Percentiles rank a stretch among this genome's conserved stretches.
phyloP scores from a whole-genome alignment of 1,284 basidiomycete species.

The Melampsora larici-populina region DNA sequence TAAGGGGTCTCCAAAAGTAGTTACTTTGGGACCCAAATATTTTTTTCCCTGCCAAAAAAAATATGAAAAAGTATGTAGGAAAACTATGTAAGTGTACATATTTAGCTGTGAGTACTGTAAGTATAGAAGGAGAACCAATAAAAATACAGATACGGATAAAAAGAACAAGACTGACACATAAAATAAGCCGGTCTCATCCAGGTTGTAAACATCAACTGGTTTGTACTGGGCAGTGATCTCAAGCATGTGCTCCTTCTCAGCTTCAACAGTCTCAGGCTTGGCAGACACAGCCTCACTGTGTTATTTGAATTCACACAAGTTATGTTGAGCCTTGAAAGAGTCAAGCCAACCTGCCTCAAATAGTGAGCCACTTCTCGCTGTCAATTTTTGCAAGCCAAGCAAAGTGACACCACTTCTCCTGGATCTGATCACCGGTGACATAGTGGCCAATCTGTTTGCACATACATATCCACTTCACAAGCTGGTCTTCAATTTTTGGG shows the following conservation, averaged over 20 bases:
- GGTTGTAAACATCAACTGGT: neutral
- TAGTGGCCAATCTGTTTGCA: neutral
- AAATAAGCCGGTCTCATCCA: neutral
- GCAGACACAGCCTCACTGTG: neutral
- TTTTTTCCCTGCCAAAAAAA: too few relatives aligned
- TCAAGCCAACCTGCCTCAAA: slow-evolving; percentile 21
- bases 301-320: neutral
- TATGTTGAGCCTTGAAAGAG: slow-evolving; percentile 11
- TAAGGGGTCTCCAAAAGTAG: too few relatives aligned
- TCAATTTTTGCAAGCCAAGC: slow-evolving; percentile 1
- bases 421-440: neutral
- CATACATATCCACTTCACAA: too few relatives aligned
- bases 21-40: too few relatives aligned
- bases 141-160: too few relatives aligned
- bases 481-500: too few relatives aligned
- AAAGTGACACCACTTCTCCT: slow-evolving; percentile 13
- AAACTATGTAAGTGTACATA: too few relatives aligned
- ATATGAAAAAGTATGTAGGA: too few relatives aligned
- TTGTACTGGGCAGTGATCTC: neutral
- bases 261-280: neutral
- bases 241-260: neutral
- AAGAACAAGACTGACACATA: neutral
- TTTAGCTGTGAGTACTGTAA: too few relatives aligned
- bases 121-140: too few relatives aligned
- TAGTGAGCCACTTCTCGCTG: slow-evolving; percentile 5